Evolutionary conservation across 2,329 filamentous ascomycete genomes (phyloP), one percentile per base, ranked within the genome.

Genomic region (Exserohilum rostratum): DNA sequence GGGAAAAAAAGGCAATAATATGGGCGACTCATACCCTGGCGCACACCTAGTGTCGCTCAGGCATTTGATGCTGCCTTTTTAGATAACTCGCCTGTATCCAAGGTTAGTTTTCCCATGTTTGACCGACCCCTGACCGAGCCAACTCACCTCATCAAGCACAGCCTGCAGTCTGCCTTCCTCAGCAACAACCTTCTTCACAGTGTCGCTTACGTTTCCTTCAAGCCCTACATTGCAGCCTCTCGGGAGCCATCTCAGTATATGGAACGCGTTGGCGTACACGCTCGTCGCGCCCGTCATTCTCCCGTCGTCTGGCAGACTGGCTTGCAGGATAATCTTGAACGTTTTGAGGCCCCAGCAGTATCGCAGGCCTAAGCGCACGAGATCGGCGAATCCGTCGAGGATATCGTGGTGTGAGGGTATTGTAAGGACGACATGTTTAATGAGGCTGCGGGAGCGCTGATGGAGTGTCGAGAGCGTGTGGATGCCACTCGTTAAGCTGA

Each of bases 181-280:
- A 34, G 68, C 68, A 20, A 79, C 77, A 29, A 80, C 78, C 40
- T 60, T 65, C 57, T 70, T 69, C 12, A 80, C 76, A 57, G 74
- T 70, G 27, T 74, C 67, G 43, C 69, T 72, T 9, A 76, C 74
- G 37, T 71, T 72, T 1, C 77, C 78, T 53, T 76, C 69, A 6
- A 80, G 59, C 22, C 71, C 61, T 5, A 80, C 76, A 44, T 71
- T 69, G 46, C 76, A 78, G n/a, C 70, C 66, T 57, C 73, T 67
- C 2, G 78, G 78, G 53, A 80, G 58, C 78, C 78, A 80, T 12
- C 78, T 58, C 33, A 80, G 61, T 30, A 79, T 79, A 53, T 79
- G 78, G 53, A 80, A 80, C 0, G 77, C 78, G 51, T 79, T 79
- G 12, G 77, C 77, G 51, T 80, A 79, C 6, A 79, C 76, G 20